A percentile compares a stretch with the other conserved stretches of the same genome.
Evolutionary conservation across 139 green algal genomes (phyloP).

Genomic region (Coelastrella sp.): DNA sequence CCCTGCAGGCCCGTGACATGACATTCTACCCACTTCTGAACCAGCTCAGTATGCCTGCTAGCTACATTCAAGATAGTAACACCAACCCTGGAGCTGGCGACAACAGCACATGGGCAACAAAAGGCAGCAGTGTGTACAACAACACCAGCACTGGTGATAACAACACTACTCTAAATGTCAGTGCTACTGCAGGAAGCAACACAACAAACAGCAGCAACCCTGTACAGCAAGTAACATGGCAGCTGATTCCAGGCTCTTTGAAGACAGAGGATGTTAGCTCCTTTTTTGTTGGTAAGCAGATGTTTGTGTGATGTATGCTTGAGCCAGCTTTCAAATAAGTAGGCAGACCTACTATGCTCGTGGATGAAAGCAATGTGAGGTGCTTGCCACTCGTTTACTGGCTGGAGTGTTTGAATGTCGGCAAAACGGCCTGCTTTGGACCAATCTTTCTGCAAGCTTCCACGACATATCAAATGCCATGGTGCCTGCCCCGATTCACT

Average conservation of each 20-base stretch:
- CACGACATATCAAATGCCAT: no score
- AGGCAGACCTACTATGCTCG: no score
- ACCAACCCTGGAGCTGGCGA: no score
- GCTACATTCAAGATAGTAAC: no score
- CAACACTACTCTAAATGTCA: not conserved
- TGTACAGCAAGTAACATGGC: not conserved
- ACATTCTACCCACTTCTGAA: not conserved
- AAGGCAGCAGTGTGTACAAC: not conserved
- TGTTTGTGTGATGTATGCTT: not conserved
- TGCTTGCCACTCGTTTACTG: no score
- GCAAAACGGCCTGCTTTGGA: no score
- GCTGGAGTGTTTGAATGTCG: no score
- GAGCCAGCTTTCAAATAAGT: not conserved
- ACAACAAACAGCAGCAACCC: not conserved
- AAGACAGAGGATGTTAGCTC: not conserved
- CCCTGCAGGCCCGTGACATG: not conserved
- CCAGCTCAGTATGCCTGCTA: not conserved
- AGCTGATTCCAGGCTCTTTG: not conserved
- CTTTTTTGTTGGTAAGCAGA: not conserved
- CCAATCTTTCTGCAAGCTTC: no score
- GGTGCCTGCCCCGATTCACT: no score
- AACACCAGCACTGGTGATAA: not conserved
- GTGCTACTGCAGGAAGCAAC: not conserved
- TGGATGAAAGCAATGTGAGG: no score
- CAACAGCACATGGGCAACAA: not conserved